phyloP scores from a whole-genome alignment of 108 stramenopile species.

The Nitzschia inconspicua region DNA sequence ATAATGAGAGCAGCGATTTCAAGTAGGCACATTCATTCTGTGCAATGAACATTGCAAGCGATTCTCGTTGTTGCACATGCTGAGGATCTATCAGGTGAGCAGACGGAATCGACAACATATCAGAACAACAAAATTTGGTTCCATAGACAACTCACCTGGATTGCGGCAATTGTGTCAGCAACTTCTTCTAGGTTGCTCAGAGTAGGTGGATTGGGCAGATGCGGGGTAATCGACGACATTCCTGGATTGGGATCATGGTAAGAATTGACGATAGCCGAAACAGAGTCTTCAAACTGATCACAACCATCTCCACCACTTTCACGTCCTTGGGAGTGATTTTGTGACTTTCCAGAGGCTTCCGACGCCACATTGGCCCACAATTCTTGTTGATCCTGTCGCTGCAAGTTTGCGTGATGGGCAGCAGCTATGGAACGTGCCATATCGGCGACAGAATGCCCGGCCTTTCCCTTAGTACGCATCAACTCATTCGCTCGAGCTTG shows the following conservation, averaged over 20 bases:
- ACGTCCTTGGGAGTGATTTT: slow-evolving; percentile 1
- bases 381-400: slow-evolving; percentile 41
- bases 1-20: slow-evolving; percentile 55
- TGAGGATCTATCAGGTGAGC: slow-evolving; percentile 1
- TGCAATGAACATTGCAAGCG: slow-evolving; percentile 61
- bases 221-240: slow-evolving; percentile 16
- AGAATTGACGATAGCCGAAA: slow-evolving; percentile 18
- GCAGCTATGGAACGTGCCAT: slow-evolving; percentile 44
- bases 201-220: slow-evolving; percentile 72
- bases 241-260: slow-evolving; percentile 12
- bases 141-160: slow-evolving; percentile 24
- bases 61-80: slow-evolving; percentile 69
- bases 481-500: slow-evolving; percentile 69
- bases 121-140: not conserved
- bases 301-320: not conserved
- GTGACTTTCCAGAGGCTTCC: slow-evolving; percentile 5
- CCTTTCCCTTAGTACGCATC: slow-evolving; percentile 11
- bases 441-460: slow-evolving; percentile 11
- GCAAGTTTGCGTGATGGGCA: slow-evolving; percentile 45
- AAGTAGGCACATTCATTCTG: slow-evolving; percentile 78
- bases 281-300: slow-evolving; percentile 16
- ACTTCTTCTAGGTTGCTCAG: slow-evolving; percentile 65
- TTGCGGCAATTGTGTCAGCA: slow-evolving; percentile 58
- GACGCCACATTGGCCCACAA: slow-evolving; percentile 31
- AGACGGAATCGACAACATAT: not conserved